Evolutionary conservation across 345 rosid genomes (phyloP).

Genomic region (Dipteronia sinensis): DNA sequence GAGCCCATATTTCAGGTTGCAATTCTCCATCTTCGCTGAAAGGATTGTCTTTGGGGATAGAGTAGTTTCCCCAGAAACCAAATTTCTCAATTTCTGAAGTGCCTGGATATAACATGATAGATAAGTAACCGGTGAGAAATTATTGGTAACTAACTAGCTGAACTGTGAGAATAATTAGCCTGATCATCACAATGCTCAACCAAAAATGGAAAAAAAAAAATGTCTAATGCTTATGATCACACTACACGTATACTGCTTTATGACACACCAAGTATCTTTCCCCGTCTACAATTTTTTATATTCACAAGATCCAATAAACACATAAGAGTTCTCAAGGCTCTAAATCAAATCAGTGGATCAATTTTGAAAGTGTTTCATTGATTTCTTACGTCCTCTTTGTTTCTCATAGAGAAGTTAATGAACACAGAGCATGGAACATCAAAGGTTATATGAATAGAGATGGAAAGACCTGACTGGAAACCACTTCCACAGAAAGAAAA

Average conservation of each 20-base stretch:
- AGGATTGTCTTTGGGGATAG: slow-evolving; percentile 76
- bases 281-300: too few species aligned
- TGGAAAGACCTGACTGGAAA: too few species aligned
- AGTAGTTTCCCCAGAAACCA: slow-evolving; percentile 81
- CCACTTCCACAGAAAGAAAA: too few species aligned
- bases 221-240: neutral
- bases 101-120: slow-evolving; percentile 37
- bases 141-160: too few species aligned
- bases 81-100: slow-evolving; percentile 49
- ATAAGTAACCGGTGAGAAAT: slow-evolving; percentile 3
- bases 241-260: neutral
- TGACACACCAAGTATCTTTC: too few species aligned
- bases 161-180: too few species aligned
- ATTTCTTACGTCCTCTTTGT: neutral
- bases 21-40: slow-evolving; percentile 45
- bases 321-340: neutral
- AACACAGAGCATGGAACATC: neutral
- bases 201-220: neutral
- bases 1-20: slow-evolving; percentile 77
- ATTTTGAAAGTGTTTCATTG: neutral
- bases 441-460: too few species aligned
- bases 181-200: neutral
- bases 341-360: too few species aligned
- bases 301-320: too few species aligned
- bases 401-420: neutral